A percentile compares a stretch with the other conserved stretches of the same genome.
Conservation (phyloP, 345 rosid genomes). For the Acer saccharum region DNA sequence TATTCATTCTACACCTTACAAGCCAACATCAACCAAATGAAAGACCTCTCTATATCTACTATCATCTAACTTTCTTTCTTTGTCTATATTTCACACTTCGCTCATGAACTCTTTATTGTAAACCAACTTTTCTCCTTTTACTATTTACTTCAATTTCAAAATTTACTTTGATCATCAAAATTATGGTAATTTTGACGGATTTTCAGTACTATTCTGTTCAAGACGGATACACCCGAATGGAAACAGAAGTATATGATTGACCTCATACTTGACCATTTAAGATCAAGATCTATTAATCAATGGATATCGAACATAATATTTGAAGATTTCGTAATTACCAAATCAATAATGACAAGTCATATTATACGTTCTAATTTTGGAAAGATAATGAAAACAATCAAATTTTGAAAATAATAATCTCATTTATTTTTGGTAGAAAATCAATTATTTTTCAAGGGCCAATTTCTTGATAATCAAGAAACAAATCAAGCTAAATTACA, state of each 20-base stretch:
- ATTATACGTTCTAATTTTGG: too few species aligned
- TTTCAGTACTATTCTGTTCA: too few species aligned
- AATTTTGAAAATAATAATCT: too few species aligned
- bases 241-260: too few species aligned
- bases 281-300: too few species aligned
- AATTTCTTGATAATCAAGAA: not conserved
- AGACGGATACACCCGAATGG: too few species aligned
- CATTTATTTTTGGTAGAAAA: too few species aligned
- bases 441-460: not conserved
- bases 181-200: too few species aligned
- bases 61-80: not conserved
- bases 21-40: conserved; percentile 14
- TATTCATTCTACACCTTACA: conserved; percentile 22
- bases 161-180: too few species aligned
- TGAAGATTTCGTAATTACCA: not conserved
- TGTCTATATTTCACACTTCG: conserved; percentile 1
- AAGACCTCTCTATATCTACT: not conserved
- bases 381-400: not conserved
- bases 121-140: not conserved
- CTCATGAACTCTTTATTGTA: conserved; percentile 6
- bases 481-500: not conserved
- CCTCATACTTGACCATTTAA: too few species aligned
- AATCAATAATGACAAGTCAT: too few species aligned
- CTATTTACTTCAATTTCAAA: not conserved
- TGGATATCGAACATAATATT: too few species aligned